These are phyloP conservation scores for Ceratobasidium sp. DNA, from an alignment of 1,284 basidiomycete genomes.

Conservation along the genomic window DNA sequence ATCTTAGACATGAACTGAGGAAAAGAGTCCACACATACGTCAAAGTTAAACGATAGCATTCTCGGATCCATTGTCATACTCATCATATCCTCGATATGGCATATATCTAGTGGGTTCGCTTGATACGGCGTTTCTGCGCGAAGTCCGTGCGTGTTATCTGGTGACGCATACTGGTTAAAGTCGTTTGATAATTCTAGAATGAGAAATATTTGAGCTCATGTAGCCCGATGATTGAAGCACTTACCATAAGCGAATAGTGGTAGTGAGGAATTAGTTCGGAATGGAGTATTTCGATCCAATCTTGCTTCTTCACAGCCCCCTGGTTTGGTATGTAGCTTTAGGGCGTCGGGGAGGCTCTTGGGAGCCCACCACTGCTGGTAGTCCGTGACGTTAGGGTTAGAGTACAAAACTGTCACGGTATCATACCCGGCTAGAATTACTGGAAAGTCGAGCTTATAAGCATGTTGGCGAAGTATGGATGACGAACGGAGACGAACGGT, in stretches of 20 bases:
- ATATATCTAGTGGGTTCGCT: conserved; percentile 7
- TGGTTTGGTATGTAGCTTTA: neutral
- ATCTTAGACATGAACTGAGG: neutral
- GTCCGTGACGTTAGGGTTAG: conserved; percentile 10
- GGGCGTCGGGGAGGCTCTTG: neutral
- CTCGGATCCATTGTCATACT: neutral
- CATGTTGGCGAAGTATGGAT: too few species aligned
- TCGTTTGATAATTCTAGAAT: neutral
- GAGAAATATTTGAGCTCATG: too few species aligned
- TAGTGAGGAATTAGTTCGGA: neutral
- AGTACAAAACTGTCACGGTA: neutral
- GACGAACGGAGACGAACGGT: neutral
- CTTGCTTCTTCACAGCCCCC: neutral
- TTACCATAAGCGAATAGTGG: conserved; percentile 1
- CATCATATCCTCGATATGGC: conserved; percentile 2
- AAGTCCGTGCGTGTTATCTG: neutral
- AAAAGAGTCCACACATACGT: neutral
- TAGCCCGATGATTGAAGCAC: too few species aligned
- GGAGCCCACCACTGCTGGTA: conserved; percentile 22
- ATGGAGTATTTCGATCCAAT: neutral
- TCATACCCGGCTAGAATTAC: conserved; percentile 5
- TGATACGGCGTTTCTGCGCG: neutral
- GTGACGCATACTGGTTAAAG: neutral
- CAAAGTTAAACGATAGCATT: neutral
- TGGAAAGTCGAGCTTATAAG: too few species aligned